A percentile compares a stretch with the other conserved stretches of the same genome.
Conservation (phyloP, 2,329 filamentous ascomycete genomes). For the Rhinocladiella similis region DNA sequence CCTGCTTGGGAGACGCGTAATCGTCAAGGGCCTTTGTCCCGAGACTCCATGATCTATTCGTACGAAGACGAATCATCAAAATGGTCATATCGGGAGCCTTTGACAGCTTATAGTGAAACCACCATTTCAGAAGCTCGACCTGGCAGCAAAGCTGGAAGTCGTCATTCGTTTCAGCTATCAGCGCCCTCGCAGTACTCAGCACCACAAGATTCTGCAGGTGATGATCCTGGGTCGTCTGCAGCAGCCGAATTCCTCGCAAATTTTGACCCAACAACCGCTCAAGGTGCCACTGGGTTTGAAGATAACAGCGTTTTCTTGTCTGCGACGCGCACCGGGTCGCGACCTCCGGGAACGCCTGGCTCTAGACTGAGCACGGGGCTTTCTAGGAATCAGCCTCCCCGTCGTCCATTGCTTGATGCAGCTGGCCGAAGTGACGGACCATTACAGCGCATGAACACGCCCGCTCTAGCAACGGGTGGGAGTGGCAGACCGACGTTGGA, state of each 20-base stretch:
- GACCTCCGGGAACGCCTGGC: background rate
- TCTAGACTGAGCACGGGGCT: background rate
- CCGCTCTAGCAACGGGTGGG: background rate
- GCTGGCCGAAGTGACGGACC: background rate
- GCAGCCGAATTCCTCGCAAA: conserved; percentile 25
- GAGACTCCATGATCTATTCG: conserved; percentile 14
- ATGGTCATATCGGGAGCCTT: conserved; percentile 15
- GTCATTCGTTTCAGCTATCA: conserved; percentile 2
- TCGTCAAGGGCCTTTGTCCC: conserved; percentile 7
- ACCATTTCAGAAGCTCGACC: conserved; percentile 6
- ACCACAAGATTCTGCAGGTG: background rate
- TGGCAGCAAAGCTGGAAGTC: conserved; percentile 13
- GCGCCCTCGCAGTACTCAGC: conserved; percentile 1
- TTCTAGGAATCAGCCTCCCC: background rate
- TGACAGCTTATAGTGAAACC: conserved; percentile 5
- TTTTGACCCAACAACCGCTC: conserved; percentile 17
- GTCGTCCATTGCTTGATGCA: background rate
- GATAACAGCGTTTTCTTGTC: background rate
- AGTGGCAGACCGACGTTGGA: background rate
- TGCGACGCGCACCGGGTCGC: background rate
- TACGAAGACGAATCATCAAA: conserved; percentile 14
- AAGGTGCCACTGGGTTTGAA: background rate
- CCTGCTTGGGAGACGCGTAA: background rate
- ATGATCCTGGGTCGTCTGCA: conserved; percentile 3
- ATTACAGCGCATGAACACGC: background rate